Evolutionary conservation across 352 stramenopile genomes (phyloP).

Genomic region (Thraustochytrium sp.): DNA sequence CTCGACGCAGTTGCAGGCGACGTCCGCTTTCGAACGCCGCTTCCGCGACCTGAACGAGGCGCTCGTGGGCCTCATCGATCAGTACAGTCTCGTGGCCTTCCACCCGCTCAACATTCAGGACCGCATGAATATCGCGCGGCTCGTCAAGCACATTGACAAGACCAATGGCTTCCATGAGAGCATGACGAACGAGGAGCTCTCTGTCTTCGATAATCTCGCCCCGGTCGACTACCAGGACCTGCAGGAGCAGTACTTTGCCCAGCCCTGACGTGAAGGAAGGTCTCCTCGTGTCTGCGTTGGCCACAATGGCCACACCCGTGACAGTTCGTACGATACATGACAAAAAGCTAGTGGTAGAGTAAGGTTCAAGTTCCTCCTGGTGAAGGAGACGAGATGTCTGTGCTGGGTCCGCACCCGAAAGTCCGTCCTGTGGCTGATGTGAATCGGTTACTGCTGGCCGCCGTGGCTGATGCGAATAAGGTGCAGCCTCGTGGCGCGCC

Average conservation of each 20-base stretch:
- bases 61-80: slow-evolving; percentile 30
- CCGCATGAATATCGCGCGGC: background rate
- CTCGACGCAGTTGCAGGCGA: background rate
- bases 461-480: too few relatives aligned
- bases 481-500: too few relatives aligned
- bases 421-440: too few relatives aligned
- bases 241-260: slow-evolving; percentile 17
- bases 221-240: background rate
- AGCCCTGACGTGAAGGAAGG: background rate
- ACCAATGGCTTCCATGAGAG: slow-evolving; percentile 38
- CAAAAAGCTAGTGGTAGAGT: too few relatives aligned
- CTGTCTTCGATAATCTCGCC: background rate
- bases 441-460: too few relatives aligned
- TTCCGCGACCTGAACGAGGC: slow-evolving; percentile 27
- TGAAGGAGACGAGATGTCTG: too few relatives aligned
- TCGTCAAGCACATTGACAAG: slow-evolving; percentile 45
- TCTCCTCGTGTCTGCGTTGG: background rate
- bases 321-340: too few relatives aligned
- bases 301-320: background rate
- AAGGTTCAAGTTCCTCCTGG: too few relatives aligned
- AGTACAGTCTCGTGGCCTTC: slow-evolving; percentile 47
- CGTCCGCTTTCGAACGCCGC: background rate
- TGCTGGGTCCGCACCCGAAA: too few relatives aligned
- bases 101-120: slow-evolving; percentile 43
- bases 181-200: background rate